A percentile compares a stretch with the other conserved stretches of the same genome.
Conservation (phyloP, 805 yeast genomes). For the Saturnispora ahearnii region DNA sequence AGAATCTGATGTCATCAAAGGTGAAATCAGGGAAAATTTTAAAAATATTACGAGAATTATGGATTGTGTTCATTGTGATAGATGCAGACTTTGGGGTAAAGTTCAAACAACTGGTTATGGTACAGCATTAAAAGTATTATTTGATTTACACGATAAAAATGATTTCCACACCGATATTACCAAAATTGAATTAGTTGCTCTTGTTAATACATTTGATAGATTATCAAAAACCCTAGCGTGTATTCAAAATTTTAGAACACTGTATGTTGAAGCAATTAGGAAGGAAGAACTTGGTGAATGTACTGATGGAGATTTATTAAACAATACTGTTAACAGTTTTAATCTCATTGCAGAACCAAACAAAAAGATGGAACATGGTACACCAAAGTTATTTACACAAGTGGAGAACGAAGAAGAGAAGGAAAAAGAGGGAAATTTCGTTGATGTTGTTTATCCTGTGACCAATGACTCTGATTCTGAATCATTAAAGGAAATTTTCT, state of each 20-base stretch:
- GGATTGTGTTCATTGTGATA: slow-evolving; percentile 98
- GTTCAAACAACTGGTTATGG: slow-evolving; percentile 97
- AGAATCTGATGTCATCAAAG: slow-evolving; percentile 49
- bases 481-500: slow-evolving; percentile 18
- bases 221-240: slow-evolving; percentile 76
- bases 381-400: slow-evolving; percentile 18
- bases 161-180: slow-evolving; percentile 38
- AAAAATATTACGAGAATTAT: slow-evolving; percentile 84
- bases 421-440: slow-evolving; percentile 12
- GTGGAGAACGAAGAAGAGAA: slow-evolving; percentile 18
- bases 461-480: slow-evolving; percentile 3
- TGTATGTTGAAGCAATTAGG: slow-evolving; percentile 34
- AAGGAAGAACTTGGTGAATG: slow-evolving; percentile 21
- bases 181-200: slow-evolving; percentile 76
- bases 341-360: background rate
- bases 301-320: background rate
- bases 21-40: slow-evolving; percentile 79
- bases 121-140: slow-evolving; percentile 83
- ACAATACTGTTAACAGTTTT: slow-evolving; percentile 1
- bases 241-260: slow-evolving; percentile 56
- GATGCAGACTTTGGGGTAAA: slow-evolving; percentile 98
- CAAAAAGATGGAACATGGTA: slow-evolving; percentile 5
- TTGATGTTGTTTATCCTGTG: slow-evolving; percentile 21
- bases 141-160: slow-evolving; percentile 57
- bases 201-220: slow-evolving; percentile 87